phyloP scores from a whole-genome alignment of 1,284 basidiomycete species.

The Wallemia mellicola region DNA sequence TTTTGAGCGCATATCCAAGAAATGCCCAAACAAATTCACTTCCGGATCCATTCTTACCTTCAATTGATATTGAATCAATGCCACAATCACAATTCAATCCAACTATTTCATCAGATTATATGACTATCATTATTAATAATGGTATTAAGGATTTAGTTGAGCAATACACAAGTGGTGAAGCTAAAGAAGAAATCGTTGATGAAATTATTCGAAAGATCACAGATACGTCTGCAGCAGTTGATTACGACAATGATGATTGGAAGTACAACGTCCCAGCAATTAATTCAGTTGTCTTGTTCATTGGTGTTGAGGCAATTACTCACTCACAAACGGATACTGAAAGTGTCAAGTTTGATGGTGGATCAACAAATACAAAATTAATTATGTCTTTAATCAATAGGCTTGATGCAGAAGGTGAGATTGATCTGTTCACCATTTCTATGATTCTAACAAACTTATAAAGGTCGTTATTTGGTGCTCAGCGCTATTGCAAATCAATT shows the following conservation, averaged over 20 bases:
- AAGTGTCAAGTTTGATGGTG: slow-evolving; percentile 41
- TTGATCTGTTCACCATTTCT: neutral
- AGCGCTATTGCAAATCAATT: slow-evolving; percentile 74
- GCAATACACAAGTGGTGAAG: slow-evolving; percentile 48
- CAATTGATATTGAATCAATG: slow-evolving; percentile 25
- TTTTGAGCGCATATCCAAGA: slow-evolving; percentile 88
- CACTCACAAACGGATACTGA: slow-evolving; percentile 53
- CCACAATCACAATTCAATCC: slow-evolving; percentile 74
- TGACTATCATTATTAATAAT: slow-evolving; percentile 40
- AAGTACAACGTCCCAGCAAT: slow-evolving; percentile 61
- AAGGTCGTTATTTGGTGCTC: slow-evolving; percentile 74
- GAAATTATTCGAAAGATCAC: neutral
- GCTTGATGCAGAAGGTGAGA: slow-evolving; percentile 62
- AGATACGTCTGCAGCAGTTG: slow-evolving; percentile 18
- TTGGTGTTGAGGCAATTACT: slow-evolving; percentile 62
- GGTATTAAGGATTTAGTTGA: slow-evolving; percentile 52
- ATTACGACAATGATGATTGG: slow-evolving; percentile 19
- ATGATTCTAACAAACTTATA: neutral
- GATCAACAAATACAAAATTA: slow-evolving; percentile 49
- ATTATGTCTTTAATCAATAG: slow-evolving; percentile 51
- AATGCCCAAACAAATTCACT: slow-evolving; percentile 26
- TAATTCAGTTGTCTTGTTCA: slow-evolving; percentile 80
- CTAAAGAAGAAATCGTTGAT: slow-evolving; percentile 31
- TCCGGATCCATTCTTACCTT: slow-evolving; percentile 40
- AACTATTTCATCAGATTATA: slow-evolving; percentile 65